Conservation (phyloP, 1,139 yeast genomes). For the Magnusiomyces magnusii region DNA sequence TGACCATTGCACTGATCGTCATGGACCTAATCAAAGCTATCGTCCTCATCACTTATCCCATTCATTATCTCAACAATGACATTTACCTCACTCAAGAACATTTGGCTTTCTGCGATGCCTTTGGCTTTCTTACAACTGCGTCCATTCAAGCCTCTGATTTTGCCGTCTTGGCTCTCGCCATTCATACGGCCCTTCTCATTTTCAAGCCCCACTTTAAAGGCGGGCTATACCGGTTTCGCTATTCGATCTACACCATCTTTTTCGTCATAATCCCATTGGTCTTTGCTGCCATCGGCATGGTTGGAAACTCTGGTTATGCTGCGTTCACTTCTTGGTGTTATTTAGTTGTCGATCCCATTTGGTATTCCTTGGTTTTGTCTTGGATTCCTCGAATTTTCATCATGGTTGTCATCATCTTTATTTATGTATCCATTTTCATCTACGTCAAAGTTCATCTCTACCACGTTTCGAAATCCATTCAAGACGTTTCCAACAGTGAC, state of each 20-base stretch:
- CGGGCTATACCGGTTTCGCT: slow-evolving; percentile 54
- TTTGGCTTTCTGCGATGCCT: slow-evolving; percentile 46
- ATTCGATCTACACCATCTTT: slow-evolving; percentile 43
- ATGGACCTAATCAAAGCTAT: slow-evolving; percentile 69
- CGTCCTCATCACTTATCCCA: slow-evolving; percentile 58
- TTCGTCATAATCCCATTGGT: slow-evolving; percentile 55
- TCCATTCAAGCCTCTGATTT: slow-evolving; percentile 44
- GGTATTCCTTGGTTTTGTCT: slow-evolving; percentile 64
- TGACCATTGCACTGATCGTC: slow-evolving; percentile 55
- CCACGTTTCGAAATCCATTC: slow-evolving; percentile 10
- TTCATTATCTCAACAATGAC: slow-evolving; percentile 42
- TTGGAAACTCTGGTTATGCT: slow-evolving; percentile 30
- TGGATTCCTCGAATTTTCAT: slow-evolving; percentile 76
- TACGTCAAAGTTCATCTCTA: slow-evolving; percentile 40
- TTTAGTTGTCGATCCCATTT: slow-evolving; percentile 58
- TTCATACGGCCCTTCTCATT: slow-evolving; percentile 66
- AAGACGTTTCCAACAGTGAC: background rate
- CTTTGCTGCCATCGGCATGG: slow-evolving; percentile 65
- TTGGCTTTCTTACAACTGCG: slow-evolving; percentile 73
- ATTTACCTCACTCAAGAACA: slow-evolving; percentile 35
- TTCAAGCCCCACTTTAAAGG: slow-evolving; percentile 32
- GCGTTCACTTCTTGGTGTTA: slow-evolving; percentile 64
- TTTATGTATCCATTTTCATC: slow-evolving; percentile 62
- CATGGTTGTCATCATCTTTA: slow-evolving; percentile 49
- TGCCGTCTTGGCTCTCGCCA: slow-evolving; percentile 69